Base-by-base conservation (phyloP, 352 stramenopile genomes). In the Phytophthora crassamura region DNA sequence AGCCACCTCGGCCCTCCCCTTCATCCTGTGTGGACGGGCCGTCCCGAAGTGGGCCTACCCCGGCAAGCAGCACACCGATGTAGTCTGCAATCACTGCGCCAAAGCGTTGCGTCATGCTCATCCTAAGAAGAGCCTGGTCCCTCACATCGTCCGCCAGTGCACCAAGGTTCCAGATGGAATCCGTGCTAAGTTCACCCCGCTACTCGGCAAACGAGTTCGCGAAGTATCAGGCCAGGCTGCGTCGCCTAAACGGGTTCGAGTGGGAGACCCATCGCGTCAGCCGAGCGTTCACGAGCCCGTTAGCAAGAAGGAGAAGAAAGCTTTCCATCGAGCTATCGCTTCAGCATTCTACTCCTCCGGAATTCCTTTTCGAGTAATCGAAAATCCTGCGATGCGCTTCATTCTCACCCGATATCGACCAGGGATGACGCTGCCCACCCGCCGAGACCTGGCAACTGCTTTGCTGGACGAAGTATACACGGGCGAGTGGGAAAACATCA, bases 341-440 rank as follows among this genome's bases (percentile, higher is more conserved):
- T 7, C 16, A 40, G 25, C 38, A 0, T 59, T 59, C 18, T 59
- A 59, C 7, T 22, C 38, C 0, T 12, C 51, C 22, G 38, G 38
- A 11, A 48, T 59, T 28, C 7, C 51, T 10, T 59, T 59, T 41
- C 51, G 51, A 16, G 38, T 49, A 7, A 30, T 59, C 25, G 51
- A 59, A 11, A 49, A 59, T 12, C 4, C 2, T 2, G 7, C 11
- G 5, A 58, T 58, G 38, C 35, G 28, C 2, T 48, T 16, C 22
- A 47, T 59, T 34, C 14, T 59, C 2, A 47, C 36, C 5, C 5
- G 16, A 8, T 49, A 49, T 16, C 38, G 51, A 1, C 34, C 51
- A 41, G 51, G 14, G 4, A 49, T 59, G 36, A 22, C 25, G 3
- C n/a, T 58, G 2, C 22, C 50, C 5, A 30, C 36, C 3, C 36